A percentile compares a stretch with the other conserved stretches of the same genome.
phyloP scores from a whole-genome alignment of 768 basidiomycete genomes.

The Amanita molliuscula region DNA sequence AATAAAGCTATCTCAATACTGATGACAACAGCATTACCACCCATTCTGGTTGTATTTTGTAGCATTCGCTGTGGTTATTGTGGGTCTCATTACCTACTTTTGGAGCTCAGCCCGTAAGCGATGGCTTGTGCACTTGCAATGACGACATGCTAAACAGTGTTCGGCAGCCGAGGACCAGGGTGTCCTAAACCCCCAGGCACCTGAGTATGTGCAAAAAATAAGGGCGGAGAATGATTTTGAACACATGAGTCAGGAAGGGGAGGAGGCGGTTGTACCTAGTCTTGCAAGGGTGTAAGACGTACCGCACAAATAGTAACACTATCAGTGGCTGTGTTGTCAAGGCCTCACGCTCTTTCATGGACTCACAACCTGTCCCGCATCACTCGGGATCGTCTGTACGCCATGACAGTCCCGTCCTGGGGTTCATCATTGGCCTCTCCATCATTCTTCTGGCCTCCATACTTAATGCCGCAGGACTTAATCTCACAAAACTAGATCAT shows the following conservation, averaged over 20 bases:
- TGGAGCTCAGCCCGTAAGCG: slow-evolving; percentile 75
- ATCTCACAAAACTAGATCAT: slow-evolving; percentile 92
- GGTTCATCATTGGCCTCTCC: slow-evolving; percentile 77
- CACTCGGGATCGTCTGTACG: not conserved
- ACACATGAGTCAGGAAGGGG: not conserved
- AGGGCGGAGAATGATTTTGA: not conserved
- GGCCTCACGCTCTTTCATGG: not conserved
- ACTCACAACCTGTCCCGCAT: not conserved
- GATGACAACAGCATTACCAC: slow-evolving; percentile 49
- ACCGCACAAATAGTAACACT: not conserved
- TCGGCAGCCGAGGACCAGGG: slow-evolving; percentile 65
- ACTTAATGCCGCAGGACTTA: slow-evolving; percentile 89
- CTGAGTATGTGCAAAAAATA: slow-evolving; percentile 41
- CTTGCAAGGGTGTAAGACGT: not conserved
- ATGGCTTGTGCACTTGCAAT: not conserved
- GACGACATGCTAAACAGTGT: not conserved
- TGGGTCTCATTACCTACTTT: slow-evolving; percentile 76
- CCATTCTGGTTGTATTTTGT: slow-evolving; percentile 90
- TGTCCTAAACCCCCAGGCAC: slow-evolving; percentile 44
- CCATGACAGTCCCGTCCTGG: slow-evolving; percentile 42
- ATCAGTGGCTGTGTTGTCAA: slow-evolving; percentile 1
- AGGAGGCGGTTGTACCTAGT: not conserved
- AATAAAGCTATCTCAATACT: slow-evolving; percentile 2
- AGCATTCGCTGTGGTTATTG: slow-evolving; percentile 59
- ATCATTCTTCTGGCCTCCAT: slow-evolving; percentile 80